Percentiles rank a stretch among this genome's conserved stretches.
Evolutionary conservation across 306 rosid species (phyloP).

Genomic region (Malus orientalis): DNA sequence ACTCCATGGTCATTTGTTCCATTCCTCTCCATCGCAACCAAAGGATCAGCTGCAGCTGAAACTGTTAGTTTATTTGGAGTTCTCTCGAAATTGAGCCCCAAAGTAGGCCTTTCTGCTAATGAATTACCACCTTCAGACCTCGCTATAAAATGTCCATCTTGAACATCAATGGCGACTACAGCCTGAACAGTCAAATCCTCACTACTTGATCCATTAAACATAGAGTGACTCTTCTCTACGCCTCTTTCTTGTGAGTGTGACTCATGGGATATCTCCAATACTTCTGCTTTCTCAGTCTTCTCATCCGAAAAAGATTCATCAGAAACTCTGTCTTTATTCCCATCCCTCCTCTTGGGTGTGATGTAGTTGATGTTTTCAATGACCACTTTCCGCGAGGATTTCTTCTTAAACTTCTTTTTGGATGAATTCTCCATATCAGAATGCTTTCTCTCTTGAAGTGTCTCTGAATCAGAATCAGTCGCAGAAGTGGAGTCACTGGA

Average conservation of each 20-base stretch:
- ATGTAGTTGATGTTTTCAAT: conserved; percentile 68
- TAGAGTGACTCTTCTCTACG: neutral
- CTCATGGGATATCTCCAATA: conserved; percentile 36
- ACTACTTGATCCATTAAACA: conserved; percentile 8
- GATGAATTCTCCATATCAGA: conserved; percentile 30
- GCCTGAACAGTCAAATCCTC: conserved; percentile 16
- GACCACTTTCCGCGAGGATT: conserved; percentile 50
- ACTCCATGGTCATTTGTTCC: conserved; percentile 33
- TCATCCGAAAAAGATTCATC: conserved; percentile 38
- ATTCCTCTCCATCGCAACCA: conserved; percentile 24
- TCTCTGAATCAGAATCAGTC: conserved; percentile 36
- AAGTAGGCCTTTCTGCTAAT: conserved; percentile 16
- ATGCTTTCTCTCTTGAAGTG: conserved; percentile 22
- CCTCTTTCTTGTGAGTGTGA: neutral
- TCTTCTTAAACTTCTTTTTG: conserved; percentile 32
- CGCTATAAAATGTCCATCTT: conserved; percentile 33
- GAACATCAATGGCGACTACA: conserved; percentile 23
- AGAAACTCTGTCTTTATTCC: conserved; percentile 37
- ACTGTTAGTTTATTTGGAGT: conserved; percentile 30
- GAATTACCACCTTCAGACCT: conserved; percentile 25
- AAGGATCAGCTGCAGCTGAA: conserved; percentile 35
- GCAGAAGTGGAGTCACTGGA: conserved; percentile 23
- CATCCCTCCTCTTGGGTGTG: conserved; percentile 54
- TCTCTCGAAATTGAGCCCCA: conserved; percentile 26
- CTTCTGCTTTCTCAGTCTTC: conserved; percentile 32